Percentiles rank a stretch among this genome's conserved stretches.
Evolutionary conservation across 345 rosid species (phyloP).

Genomic region (Melaleuca alternifolia): DNA sequence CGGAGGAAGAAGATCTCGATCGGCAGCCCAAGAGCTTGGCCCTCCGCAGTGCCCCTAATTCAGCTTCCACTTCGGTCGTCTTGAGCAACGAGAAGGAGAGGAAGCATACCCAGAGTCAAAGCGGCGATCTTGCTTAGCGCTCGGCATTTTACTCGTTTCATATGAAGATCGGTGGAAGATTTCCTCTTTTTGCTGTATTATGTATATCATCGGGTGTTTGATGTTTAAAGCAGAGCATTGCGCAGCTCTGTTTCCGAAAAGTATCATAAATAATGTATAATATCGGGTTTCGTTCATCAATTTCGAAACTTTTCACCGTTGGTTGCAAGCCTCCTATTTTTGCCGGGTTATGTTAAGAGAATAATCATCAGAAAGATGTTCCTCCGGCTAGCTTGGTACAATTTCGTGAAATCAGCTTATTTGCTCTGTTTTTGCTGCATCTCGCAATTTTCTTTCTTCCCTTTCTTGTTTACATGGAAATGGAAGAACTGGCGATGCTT

Average conservation of each 20-base stretch:
- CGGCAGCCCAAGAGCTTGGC: not conserved
- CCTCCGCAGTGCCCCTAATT: not conserved
- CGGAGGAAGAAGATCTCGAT: not conserved
- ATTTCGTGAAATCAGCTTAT: not conserved
- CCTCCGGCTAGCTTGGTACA: not conserved
- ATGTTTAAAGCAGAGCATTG: not conserved
- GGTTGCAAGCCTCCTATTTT: not conserved
- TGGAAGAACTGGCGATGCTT: not conserved
- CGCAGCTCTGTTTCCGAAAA: not conserved
- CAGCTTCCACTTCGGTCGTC: not conserved
- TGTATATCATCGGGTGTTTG: not conserved
- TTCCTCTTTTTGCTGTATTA: not conserved
- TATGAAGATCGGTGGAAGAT: not conserved
- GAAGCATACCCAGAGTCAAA: not conserved
- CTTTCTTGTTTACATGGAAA: not conserved
- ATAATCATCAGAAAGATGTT: not conserved
- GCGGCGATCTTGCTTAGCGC: not conserved
- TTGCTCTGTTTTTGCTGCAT: not conserved
- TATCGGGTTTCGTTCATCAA: not conserved
- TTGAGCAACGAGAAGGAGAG: not conserved
- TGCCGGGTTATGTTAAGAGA: not conserved
- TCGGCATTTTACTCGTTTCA: not conserved
- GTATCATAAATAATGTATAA: not conserved
- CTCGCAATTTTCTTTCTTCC: not conserved
- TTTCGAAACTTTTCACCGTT: not conserved